phyloP scores from a whole-genome alignment of 2,329 filamentous ascomycete species.

The Esteya vermicola region DNA sequence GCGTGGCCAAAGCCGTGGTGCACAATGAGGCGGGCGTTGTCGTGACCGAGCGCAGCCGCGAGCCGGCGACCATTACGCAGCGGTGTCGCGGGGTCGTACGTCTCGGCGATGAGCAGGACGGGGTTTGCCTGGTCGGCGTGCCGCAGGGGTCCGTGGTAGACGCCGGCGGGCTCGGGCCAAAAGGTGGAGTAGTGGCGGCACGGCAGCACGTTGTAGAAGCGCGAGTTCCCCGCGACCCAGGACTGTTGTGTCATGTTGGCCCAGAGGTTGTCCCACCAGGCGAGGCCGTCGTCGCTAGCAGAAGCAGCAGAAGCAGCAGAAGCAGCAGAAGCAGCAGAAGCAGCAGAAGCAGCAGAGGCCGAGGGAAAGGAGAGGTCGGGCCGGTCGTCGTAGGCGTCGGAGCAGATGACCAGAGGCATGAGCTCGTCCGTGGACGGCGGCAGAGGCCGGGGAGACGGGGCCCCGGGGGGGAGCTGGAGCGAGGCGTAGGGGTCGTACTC shows the following conservation, averaged over 20 bases:
- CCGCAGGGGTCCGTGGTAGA: conserved; percentile 31
- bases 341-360: no score
- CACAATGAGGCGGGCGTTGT: conserved; percentile 30
- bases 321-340: no score
- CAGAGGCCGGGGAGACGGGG: conserved; percentile 4
- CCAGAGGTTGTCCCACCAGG: conserved; percentile 33
- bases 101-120: conserved; percentile 31
- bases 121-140: conserved; percentile 27
- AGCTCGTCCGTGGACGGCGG: conserved; percentile 23
- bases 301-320: no score
- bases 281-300: conserved; percentile 20
- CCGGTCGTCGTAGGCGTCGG: conserved; percentile 26
- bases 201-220: conserved; percentile 28
- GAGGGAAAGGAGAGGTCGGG: no score
- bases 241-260: conserved; percentile 28
- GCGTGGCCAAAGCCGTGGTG: conserved; percentile 37
- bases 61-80: conserved; percentile 31
- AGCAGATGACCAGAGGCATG: conserved; percentile 26
- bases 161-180: conserved; percentile 30
- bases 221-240: conserved; percentile 32
- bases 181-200: conserved; percentile 30
- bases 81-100: conserved; percentile 35
- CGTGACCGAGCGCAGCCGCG: conserved; percentile 26
- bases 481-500: conserved; percentile 22
- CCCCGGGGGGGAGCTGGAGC: no score